These are phyloP conservation scores for Plasmodium gonderi DNA, from an alignment of 169 alveolate species.

Conservation along the genomic window DNA sequence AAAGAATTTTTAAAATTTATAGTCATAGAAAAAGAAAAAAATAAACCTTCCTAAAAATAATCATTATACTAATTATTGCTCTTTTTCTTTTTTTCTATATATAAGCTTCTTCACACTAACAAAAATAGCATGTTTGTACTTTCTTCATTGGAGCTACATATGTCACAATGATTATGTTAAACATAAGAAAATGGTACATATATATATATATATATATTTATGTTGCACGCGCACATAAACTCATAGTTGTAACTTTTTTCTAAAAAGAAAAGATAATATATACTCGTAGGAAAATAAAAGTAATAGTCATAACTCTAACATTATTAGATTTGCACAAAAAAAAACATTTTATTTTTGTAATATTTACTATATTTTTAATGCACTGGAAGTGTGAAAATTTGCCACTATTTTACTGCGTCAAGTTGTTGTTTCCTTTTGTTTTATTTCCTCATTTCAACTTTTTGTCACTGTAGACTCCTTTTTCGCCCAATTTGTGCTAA, in stretches of 20 bases:
- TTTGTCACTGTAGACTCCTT: not conserved
- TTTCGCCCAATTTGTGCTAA: not conserved
- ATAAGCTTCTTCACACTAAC: not conserved
- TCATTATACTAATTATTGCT: not conserved
- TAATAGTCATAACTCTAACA: not conserved
- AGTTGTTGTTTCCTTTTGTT: not conserved
- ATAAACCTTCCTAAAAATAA: not conserved
- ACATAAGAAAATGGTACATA: not conserved
- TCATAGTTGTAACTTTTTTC: not conserved
- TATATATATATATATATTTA: not conserved
- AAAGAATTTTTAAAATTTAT: not conserved
- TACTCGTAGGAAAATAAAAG: not conserved
- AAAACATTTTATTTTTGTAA: not conserved
- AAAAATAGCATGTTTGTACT: not conserved
- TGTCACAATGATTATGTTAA: not conserved
- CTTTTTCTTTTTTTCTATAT: not conserved
- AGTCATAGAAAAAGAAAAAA: not conserved
- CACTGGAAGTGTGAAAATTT: not conserved
- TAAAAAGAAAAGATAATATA: constrained; percentile 5
- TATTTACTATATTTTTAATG: not conserved
- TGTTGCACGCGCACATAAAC: not conserved
- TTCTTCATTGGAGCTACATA: not conserved
- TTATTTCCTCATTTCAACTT: not conserved
- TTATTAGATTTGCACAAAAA: not conserved
- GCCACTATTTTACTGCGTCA: no score